These are phyloP conservation scores for Cryphonectria naterciae DNA, from an alignment of 2,329 filamentous ascomycete species.

Conservation along the genomic window DNA sequence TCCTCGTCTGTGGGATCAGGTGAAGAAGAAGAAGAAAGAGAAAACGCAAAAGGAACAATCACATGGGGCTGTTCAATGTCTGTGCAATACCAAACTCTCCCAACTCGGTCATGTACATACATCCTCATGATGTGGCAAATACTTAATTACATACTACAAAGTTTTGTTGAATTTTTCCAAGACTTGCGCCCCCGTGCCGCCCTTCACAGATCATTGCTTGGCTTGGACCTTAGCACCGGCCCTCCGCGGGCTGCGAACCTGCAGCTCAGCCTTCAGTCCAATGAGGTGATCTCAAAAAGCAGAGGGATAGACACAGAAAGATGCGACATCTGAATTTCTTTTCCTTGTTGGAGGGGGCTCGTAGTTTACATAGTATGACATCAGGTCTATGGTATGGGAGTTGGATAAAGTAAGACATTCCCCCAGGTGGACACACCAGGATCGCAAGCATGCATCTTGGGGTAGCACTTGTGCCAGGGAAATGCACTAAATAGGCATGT, in stretches of 20 bases:
- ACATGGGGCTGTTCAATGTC: background rate
- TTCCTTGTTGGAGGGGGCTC: background rate
- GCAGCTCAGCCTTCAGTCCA: background rate
- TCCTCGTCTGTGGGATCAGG: background rate
- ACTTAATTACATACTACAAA: background rate
- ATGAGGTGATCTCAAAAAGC: background rate
- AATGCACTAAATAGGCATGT: background rate
- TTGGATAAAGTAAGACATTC: background rate
- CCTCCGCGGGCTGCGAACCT: background rate
- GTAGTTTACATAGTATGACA: background rate
- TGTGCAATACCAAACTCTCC: no score
- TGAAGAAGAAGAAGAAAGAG: background rate
- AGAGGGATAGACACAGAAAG: background rate
- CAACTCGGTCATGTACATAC: no score
- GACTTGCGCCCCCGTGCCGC: background rate
- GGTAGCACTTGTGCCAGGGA: background rate
- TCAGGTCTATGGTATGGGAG: background rate
- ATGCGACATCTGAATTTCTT: background rate
- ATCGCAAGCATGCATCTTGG: background rate
- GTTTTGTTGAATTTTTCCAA: background rate
- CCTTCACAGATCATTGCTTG: constrained; percentile 4
- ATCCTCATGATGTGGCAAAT: background rate
- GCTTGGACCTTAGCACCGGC: background rate
- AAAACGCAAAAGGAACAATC: background rate
- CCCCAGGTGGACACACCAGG: background rate